phyloP scores from a whole-genome alignment of 2,329 filamentous ascomycete genomes.

The Rosellinia necatrix region DNA sequence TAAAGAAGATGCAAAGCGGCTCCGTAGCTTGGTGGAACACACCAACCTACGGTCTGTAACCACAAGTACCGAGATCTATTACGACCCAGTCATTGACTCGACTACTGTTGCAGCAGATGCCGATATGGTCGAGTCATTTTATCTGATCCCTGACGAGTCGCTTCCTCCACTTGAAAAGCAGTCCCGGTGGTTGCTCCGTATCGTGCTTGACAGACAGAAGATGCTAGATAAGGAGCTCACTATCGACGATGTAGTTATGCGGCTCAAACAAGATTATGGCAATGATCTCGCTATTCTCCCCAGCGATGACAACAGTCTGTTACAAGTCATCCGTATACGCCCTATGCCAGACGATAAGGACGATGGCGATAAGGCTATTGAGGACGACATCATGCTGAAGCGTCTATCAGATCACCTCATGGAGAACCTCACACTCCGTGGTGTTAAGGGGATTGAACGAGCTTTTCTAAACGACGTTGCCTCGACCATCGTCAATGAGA shows the following conservation, averaged over 20 bases:
- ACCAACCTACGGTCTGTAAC: constrained; percentile 92
- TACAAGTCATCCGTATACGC: constrained; percentile 91
- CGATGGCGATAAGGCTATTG: constrained; percentile 64
- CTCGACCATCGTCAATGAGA: constrained; percentile 66
- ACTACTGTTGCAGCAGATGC: constrained; percentile 86
- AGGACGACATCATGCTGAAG: constrained; percentile 93
- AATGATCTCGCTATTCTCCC: constrained; percentile 90
- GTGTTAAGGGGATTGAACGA: constrained; percentile 84
- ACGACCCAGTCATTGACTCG: constrained; percentile 85
- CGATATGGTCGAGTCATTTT: constrained; percentile 97
- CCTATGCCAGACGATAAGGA: constrained; percentile 76
- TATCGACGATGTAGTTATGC: constrained; percentile 86
- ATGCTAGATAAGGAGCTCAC: constrained; percentile 91
- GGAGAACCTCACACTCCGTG: constrained; percentile 87
- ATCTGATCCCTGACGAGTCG: constrained; percentile 84
- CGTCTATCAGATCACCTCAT: constrained; percentile 89
- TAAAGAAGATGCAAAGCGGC: constrained; percentile 80
- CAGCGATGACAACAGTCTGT: constrained; percentile 96
- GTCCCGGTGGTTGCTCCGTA: constrained; percentile 93
- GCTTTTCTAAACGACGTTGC: constrained; percentile 89
- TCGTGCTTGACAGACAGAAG: constrained; percentile 90
- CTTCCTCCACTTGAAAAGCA: constrained; percentile 69
- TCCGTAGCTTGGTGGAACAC: constrained; percentile 91
- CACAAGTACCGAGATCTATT: constrained; percentile 93
- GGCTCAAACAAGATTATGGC: constrained; percentile 87